Percentiles rank a stretch among this genome's conserved stretches.
Evolutionary conservation across 2,329 filamentous ascomycete genomes (phyloP).

Genomic region (Aspergillus versicolor): DNA sequence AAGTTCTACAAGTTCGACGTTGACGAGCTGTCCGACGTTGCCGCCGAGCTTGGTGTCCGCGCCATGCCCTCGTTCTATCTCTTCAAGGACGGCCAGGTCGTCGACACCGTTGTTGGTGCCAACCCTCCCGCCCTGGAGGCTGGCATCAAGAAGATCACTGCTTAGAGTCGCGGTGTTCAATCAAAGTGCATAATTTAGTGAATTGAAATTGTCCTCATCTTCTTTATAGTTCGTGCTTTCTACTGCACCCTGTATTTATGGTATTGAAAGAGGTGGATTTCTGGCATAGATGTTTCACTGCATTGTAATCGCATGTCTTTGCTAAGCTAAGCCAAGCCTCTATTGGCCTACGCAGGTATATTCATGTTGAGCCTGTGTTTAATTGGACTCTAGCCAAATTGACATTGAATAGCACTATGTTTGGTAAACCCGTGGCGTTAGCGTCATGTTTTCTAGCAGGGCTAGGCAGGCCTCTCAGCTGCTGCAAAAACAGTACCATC

Average conservation of each 20-base stretch:
- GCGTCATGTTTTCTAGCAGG: too few species aligned
- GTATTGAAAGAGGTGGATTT: background rate
- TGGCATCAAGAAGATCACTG: conserved; percentile 25
- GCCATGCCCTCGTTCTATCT: conserved; percentile 92
- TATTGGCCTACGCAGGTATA: too few species aligned
- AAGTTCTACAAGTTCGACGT: conserved; percentile 91
- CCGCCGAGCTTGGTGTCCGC: conserved; percentile 73
- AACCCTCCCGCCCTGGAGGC: conserved; percentile 67
- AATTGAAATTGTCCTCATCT: background rate
- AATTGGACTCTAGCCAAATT: too few species aligned
- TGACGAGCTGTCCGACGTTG: conserved; percentile 73
- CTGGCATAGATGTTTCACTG: background rate
- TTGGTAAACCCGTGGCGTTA: too few species aligned
- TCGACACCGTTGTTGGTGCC: conserved; percentile 74
- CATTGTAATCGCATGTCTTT: too few species aligned
- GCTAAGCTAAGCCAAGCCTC: too few species aligned
- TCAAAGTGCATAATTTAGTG: background rate
- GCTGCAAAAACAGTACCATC: too few species aligned
- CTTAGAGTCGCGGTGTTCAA: conserved; percentile 13
- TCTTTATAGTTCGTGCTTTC: background rate
- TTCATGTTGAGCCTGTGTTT: too few species aligned
- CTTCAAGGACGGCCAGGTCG: conserved; percentile 76
- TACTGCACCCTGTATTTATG: too few species aligned
- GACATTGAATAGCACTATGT: too few species aligned
- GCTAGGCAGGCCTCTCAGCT: too few species aligned